Percentiles rank a stretch among this genome's conserved stretches.
phyloP scores from a whole-genome alignment of 192 early-diverging fungal species.

The Coemansia sp. region DNA sequence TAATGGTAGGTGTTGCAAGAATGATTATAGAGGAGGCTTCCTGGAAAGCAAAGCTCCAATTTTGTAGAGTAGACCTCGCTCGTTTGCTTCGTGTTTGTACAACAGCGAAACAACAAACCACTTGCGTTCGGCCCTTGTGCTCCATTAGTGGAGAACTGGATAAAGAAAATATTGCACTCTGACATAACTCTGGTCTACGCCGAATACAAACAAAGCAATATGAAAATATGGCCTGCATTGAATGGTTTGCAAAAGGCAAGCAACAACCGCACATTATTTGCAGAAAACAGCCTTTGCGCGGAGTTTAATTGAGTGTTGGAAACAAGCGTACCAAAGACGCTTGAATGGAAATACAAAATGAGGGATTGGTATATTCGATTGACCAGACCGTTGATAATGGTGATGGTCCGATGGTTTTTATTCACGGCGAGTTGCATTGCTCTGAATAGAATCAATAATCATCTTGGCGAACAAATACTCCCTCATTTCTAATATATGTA shows the following conservation, averaged over 20 bases:
- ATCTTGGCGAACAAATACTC: no score
- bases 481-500: no score
- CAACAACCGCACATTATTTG: neutral
- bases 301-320: neutral
- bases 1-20: no score
- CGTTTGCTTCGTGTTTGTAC: neutral
- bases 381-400: no score
- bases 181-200: neutral
- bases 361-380: no score
- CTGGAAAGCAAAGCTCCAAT: neutral
- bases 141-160: neutral
- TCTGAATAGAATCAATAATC: no score
- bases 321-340: neutral
- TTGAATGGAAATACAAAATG: neutral
- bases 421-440: no score
- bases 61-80: neutral
- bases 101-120: neutral
- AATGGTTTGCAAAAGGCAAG: slow-evolving; percentile 1
- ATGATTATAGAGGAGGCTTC: no score
- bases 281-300: neutral
- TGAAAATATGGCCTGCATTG: neutral
- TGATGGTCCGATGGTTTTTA: no score
- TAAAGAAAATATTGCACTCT: neutral
- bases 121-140: neutral
- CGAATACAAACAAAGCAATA: neutral